Base-by-base conservation (phyloP, 2,329 filamentous ascomycete species). In the Clonostachys byssicola region DNA sequence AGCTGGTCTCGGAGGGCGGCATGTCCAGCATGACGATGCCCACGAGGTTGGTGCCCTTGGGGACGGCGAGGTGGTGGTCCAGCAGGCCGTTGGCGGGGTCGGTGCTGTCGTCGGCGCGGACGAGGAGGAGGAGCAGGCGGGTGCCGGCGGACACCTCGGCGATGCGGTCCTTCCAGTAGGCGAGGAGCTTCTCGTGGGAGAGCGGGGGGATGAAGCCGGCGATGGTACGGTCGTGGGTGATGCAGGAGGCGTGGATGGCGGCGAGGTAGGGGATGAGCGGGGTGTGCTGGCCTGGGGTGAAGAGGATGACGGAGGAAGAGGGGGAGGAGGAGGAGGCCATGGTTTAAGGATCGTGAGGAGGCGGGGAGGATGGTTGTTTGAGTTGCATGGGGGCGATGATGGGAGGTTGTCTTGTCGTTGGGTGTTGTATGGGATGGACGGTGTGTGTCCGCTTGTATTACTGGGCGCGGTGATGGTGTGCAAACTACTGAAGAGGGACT, bases 171-270 rank as follows among this genome's bases (percentile, higher is more conserved):
- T 75, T 73, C 81, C 81, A 85, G 71, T 75, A 84, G 9, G 65
- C 54, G 33, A 78, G 64, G 38, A 85, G 74, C 57, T 78, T 79
- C 36, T 74, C 67, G 57, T 79, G 70, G 43, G 73, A 72, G 34
- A 85, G 64, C 0, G 81, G 81, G n/a, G 79, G 78, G 13, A 81
- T 66, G 57, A 85, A 85, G 5, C 73, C 78, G 23, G 77, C 77
- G 35, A 80, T 71, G 51, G 74, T 77, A 56, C 73, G 68, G 62
- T 81, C 80, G 49, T 73, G 66, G 5, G 74, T 76, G 58, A 86
- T 81, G 63, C 80, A 83, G 13, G 73, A 71, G 49, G 72, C 75
- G 53, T 85, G 81, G 20, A 85, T 69, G 42, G 73, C 71, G 35
- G 79, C 80, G 16, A 85, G 69, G 55, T 79, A 78, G 14, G 75